A percentile compares a stretch with the other conserved stretches of the same genome.
Evolutionary conservation across 2,329 filamentous ascomycete species (phyloP).

Genomic region (Fusarium camptoceras): DNA sequence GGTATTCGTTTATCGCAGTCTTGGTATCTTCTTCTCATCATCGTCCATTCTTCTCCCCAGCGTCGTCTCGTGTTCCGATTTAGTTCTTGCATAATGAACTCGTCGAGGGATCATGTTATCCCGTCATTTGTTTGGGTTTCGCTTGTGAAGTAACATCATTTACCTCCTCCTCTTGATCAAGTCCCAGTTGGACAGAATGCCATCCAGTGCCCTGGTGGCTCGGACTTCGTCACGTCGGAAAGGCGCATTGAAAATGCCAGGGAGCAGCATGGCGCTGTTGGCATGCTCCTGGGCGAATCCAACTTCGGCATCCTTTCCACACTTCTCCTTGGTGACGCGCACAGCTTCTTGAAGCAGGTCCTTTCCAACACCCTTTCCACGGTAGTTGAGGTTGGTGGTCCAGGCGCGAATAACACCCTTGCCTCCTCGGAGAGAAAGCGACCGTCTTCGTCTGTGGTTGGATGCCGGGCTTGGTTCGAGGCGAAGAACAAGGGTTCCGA

Average conservation of each 20-base stretch:
- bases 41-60: background rate
- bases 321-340: slow-evolving; percentile 72
- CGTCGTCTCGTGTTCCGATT: slow-evolving; percentile 10
- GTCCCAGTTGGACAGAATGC: slow-evolving; percentile 63
- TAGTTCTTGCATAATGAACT: background rate
- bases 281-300: slow-evolving; percentile 83
- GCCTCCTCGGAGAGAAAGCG: slow-evolving; percentile 64
- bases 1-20: slow-evolving; percentile 25
- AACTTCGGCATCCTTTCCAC: slow-evolving; percentile 74
- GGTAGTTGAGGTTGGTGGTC: slow-evolving; percentile 78
- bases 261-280: slow-evolving; percentile 74
- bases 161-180: slow-evolving; percentile 60
- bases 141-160: slow-evolving; percentile 28
- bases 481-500: slow-evolving; percentile 77
- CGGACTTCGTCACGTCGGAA: slow-evolving; percentile 70
- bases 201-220: slow-evolving; percentile 66
- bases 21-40: slow-evolving; percentile 12
- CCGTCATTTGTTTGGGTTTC: background rate
- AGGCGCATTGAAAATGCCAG: slow-evolving; percentile 69
- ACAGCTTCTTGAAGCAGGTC: slow-evolving; percentile 81
- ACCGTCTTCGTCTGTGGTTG: slow-evolving; percentile 52
- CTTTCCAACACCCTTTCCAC: slow-evolving; percentile 77
- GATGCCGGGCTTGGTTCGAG: slow-evolving; percentile 61
- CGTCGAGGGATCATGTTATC: background rate
- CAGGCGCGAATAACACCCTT: slow-evolving; percentile 82